phyloP scores from a whole-genome alignment of 805 yeast genomes.

The Ogataea dorogensis region DNA sequence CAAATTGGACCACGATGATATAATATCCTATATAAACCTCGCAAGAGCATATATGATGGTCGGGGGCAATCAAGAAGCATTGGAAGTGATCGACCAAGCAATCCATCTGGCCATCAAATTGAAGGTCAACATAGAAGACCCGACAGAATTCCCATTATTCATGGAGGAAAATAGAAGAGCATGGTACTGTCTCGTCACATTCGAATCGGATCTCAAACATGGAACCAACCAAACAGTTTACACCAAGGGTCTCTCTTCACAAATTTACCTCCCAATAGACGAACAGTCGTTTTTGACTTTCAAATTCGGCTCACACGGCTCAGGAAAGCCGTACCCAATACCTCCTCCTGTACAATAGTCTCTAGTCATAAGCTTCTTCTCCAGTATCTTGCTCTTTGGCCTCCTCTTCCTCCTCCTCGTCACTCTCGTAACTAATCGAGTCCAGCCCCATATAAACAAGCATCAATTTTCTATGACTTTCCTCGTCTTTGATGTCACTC shows the following conservation, averaged over 20 bases:
- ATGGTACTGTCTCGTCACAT: slow-evolving; percentile 15
- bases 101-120: slow-evolving; percentile 16
- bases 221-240: background rate
- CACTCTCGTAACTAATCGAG: slow-evolving; percentile 34
- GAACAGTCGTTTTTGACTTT: slow-evolving; percentile 3
- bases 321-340: slow-evolving; percentile 8
- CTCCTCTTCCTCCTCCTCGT: slow-evolving; percentile 19
- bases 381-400: slow-evolving; percentile 5
- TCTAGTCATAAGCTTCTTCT: slow-evolving; percentile 1
- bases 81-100: slow-evolving; percentile 13
- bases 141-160: slow-evolving; percentile 3
- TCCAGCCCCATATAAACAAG: slow-evolving; percentile 39
- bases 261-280: slow-evolving; percentile 7
- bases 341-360: slow-evolving; percentile 3
- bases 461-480: slow-evolving; percentile 34
- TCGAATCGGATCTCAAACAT: slow-evolving; percentile 13
- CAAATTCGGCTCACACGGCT: slow-evolving; percentile 8
- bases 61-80: slow-evolving; percentile 11
- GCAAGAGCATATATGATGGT: slow-evolving; percentile 14
- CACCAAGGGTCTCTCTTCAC: slow-evolving; percentile 4
- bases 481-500: slow-evolving; percentile 33
- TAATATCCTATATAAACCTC: slow-evolving; percentile 20
- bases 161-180: slow-evolving; percentile 15
- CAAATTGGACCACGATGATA: slow-evolving; percentile 17
- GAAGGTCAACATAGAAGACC: slow-evolving; percentile 16